A percentile compares a stretch with the other conserved stretches of the same genome.
These are phyloP conservation scores for Penicillium malachiteum DNA, from an alignment of 495 filamentous ascomycete genomes.

Conservation along the genomic window DNA sequence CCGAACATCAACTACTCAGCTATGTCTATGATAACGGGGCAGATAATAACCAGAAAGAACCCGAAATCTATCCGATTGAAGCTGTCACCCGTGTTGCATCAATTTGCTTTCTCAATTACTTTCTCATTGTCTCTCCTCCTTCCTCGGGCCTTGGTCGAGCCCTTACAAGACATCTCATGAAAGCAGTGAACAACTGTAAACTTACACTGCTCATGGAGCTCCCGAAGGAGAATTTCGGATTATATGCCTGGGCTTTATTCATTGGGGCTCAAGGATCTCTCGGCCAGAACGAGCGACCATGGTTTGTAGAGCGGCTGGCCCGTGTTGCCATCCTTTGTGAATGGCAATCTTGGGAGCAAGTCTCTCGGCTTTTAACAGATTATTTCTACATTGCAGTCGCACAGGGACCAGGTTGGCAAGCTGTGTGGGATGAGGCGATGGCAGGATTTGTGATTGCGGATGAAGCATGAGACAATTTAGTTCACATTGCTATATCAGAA, in stretches of 20 bases:
- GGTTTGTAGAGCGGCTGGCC: constrained; percentile 33
- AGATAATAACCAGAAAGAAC: background rate
- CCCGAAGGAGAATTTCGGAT: constrained; percentile 20
- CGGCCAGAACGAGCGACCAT: constrained; percentile 24
- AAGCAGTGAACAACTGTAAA: constrained; percentile 17
- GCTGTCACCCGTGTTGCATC: constrained; percentile 29
- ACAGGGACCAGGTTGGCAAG: constrained; percentile 22
- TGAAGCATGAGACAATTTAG: constrained; percentile 4
- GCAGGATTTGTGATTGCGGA: constrained; percentile 21
- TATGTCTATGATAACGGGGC: constrained; percentile 26
- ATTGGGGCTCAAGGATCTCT: constrained; percentile 33
- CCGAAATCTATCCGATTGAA: constrained; percentile 27
- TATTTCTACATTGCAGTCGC: constrained; percentile 26
- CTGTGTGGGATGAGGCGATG: constrained; percentile 33
- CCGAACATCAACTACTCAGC: constrained; percentile 37
- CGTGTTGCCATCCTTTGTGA: constrained; percentile 26
- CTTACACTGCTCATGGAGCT: constrained; percentile 19
- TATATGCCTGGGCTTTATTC: constrained; percentile 33
- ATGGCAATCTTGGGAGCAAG: constrained; percentile 33
- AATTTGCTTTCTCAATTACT: constrained; percentile 34
- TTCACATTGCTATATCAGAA: background rate
- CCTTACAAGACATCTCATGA: constrained; percentile 32
- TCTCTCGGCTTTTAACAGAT: constrained; percentile 19
- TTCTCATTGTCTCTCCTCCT: constrained; percentile 35
- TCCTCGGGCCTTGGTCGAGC: constrained; percentile 36